Evolutionary conservation across 306 rosid species (phyloP).

Genomic region (Acacia melanoxylon): DNA sequence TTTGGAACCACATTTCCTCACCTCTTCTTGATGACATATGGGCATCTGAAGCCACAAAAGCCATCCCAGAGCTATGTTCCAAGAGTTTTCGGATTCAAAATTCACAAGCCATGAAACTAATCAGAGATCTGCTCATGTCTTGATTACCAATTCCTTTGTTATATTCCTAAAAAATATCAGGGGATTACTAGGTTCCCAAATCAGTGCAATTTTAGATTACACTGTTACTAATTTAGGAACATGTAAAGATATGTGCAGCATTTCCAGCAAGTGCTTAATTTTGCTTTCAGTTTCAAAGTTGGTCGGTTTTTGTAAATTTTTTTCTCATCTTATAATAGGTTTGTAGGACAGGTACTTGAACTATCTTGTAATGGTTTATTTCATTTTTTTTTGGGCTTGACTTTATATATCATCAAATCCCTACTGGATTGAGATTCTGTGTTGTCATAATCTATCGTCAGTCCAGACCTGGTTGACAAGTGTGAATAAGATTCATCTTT

Average conservation of each 20-base stretch:
- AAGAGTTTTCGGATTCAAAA: slow-evolving; percentile 83
- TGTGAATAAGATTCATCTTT: not conserved
- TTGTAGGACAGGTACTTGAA: slow-evolving; percentile 12
- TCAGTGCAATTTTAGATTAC: slow-evolving; percentile 26
- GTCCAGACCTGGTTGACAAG: not conserved
- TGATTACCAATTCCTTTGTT: slow-evolving; percentile 19
- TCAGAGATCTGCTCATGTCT: slow-evolving; percentile 27
- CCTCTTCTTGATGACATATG: slow-evolving; percentile 79
- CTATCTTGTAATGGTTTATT: slow-evolving; percentile 22
- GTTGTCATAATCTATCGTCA: not conserved
- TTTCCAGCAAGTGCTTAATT: slow-evolving; percentile 34
- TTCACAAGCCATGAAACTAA: slow-evolving; percentile 65
- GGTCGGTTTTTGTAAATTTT: slow-evolving; percentile 21
- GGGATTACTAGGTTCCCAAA: not conserved
- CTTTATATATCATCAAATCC: not conserved
- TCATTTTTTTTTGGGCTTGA: not conserved
- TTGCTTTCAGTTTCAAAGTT: slow-evolving; percentile 36
- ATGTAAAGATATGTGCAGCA: slow-evolving; percentile 33
- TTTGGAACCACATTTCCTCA: slow-evolving; percentile 86
- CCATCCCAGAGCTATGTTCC: slow-evolving; percentile 70
- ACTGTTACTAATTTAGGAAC: slow-evolving; percentile 26
- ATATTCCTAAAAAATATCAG: slow-evolving; percentile 26
- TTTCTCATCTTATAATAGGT: not conserved
- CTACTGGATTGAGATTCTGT: not conserved
- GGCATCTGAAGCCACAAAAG: slow-evolving; percentile 79